A percentile compares a stretch with the other conserved stretches of the same genome.
Conservation (phyloP, 1,139 yeast species). For the Candida glucosophila region DNA sequence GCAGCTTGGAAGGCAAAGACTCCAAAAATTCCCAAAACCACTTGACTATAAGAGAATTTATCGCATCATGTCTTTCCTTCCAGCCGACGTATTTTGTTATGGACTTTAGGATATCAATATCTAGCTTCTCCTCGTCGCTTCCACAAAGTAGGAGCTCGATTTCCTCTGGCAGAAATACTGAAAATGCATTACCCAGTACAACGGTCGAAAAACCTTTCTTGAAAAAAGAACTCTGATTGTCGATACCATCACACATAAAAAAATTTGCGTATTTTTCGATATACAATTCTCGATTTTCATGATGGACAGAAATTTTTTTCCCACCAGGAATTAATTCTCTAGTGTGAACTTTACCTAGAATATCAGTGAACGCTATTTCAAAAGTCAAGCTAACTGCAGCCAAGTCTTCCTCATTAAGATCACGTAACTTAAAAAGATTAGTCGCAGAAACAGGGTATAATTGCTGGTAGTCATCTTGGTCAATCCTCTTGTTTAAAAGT, state of each 20-base stretch:
- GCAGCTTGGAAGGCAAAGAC: conserved; percentile 35
- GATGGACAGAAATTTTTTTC: conserved; percentile 39
- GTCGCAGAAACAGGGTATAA: conserved; percentile 60
- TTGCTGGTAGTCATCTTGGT: conserved; percentile 55
- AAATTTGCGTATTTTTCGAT: conserved; percentile 56
- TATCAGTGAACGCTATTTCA: conserved; percentile 32
- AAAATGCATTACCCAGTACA: conserved; percentile 71
- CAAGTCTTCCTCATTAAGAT: conserved; percentile 25
- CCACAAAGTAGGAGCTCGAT: conserved; percentile 76
- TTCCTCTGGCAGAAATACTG: conserved; percentile 74
- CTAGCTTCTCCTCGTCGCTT: conserved; percentile 56
- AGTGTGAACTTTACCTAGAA: conserved; percentile 28
- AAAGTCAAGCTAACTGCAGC: conserved; percentile 22
- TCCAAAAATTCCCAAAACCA: conserved; percentile 87
- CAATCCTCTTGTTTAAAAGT: conserved; percentile 48
- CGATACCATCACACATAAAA: conserved; percentile 48
- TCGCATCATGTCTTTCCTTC: conserved; percentile 25
- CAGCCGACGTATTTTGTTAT: conserved; percentile 72
- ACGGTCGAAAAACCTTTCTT: conserved; percentile 66
- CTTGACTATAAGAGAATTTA: conserved; percentile 29
- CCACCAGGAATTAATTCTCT: conserved; percentile 56
- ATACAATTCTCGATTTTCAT: conserved; percentile 48
- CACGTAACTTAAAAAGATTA: conserved; percentile 48
- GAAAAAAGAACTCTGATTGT: conserved; percentile 48
- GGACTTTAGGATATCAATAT: conserved; percentile 56